Percentiles rank a stretch among this genome's conserved stretches.
Conservation (phyloP, 2,329 filamentous ascomycete genomes). For the Diaporthe humulicola region DNA sequence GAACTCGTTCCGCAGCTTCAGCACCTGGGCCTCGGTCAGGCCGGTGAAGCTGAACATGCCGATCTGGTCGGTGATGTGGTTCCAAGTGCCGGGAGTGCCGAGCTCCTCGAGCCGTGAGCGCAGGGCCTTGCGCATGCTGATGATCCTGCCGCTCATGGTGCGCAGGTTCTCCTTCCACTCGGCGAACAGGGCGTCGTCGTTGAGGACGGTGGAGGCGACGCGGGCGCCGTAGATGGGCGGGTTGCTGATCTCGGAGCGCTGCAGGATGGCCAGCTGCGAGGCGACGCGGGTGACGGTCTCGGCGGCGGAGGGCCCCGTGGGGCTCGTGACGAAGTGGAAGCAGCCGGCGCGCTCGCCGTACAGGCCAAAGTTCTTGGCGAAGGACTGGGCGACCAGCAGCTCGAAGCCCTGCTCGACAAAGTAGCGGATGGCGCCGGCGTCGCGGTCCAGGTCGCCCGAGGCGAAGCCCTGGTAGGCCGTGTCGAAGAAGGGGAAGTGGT, state of each 20-base stretch:
- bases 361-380: slow-evolving; percentile 98
- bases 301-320: slow-evolving; percentile 74
- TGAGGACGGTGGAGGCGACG: slow-evolving; percentile 87
- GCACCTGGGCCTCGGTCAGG: slow-evolving; percentile 79
- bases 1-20: slow-evolving; percentile 75
- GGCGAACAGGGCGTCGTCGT: slow-evolving; percentile 83
- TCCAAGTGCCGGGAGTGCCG: slow-evolving; percentile 91
- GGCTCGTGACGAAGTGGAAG: slow-evolving; percentile 91
- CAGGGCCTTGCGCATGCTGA: slow-evolving; percentile 86
- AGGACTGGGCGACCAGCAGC: slow-evolving; percentile 89
- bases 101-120: slow-evolving; percentile 85
- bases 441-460: slow-evolving; percentile 85
- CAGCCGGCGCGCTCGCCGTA: slow-evolving; percentile 97
- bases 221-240: slow-evolving; percentile 94
- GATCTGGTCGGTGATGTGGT: slow-evolving; percentile 98
- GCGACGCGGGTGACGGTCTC: slow-evolving; percentile 74
- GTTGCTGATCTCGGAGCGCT: slow-evolving; percentile 97
- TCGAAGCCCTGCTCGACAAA: slow-evolving; percentile 94
- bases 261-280: slow-evolving; percentile 91
- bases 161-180: slow-evolving; percentile 94
- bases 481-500: slow-evolving; percentile 98
- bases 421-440: slow-evolving; percentile 93
- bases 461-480: slow-evolving; percentile 98
- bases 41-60: slow-evolving; percentile 99
- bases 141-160: slow-evolving; percentile 97